Evolutionary conservation across 352 stramenopile species (phyloP), one percentile per base, ranked within the genome.

Genomic region (Pythium myriotylum): DNA sequence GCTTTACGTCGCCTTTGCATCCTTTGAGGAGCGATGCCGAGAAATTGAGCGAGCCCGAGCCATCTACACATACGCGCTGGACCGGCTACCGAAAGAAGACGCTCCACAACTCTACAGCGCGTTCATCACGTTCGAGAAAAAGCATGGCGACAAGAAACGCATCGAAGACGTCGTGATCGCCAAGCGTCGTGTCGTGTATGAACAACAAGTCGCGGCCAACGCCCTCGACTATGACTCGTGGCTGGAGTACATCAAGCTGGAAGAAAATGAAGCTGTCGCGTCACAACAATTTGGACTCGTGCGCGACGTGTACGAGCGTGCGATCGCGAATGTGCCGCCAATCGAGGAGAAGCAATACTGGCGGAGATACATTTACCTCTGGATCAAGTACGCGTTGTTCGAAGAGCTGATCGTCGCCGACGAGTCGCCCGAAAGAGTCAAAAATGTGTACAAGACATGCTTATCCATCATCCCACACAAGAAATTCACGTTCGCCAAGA

Each of bases 291-390:
- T 84, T 48, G 77, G 74, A 0, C 64, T 87, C 8, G 90, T 98
- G 6, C 83, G 97, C 43, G 96, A 98, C 50, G 92, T 98, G 6
- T 99, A 98, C 70, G 96, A 99, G 74, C 88, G 92, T 24, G 96
- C 96, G 13, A 93, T 99, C 45, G 77, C 88, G 13, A 96, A 98
- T 53, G 74, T 99, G 16, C 97, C 97, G 14, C 97, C 96, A 4
- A 77, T 94, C n/a, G 61, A 81, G 6, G 89, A 99, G 39, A 99
- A 99, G 73, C 84, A 94, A 47, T 98, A 97, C 79, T 99, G 97
- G 97, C 93, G 91, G 51, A 74, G 97, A 13, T 99, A 99, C 72
- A 98, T 99, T 59, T 99, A 98, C 70, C 73, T 99, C 20, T 99
- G 97, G 97, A 98, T 99, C 68, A 99, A 99, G 68, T 99, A 99